Evolutionary conservation across 2,329 filamentous ascomycete genomes (phyloP).

Genomic region (Xylariaceae sp.): DNA sequence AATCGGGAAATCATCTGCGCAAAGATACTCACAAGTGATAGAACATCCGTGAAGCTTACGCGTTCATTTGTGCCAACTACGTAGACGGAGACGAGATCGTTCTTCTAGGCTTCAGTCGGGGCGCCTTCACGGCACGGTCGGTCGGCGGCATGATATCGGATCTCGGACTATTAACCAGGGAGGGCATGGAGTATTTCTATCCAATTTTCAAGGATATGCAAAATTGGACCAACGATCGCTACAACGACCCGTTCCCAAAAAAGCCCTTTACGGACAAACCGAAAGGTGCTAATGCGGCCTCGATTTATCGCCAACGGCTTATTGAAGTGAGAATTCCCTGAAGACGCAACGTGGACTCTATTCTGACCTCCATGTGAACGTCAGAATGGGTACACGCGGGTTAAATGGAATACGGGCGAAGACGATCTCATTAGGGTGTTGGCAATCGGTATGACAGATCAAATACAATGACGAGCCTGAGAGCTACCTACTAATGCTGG

Average conservation of each 20-base stretch:
- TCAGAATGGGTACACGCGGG: slow-evolving; percentile 38
- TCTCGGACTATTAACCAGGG: slow-evolving; percentile 49
- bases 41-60: slow-evolving; percentile 58
- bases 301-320: slow-evolving; percentile 43
- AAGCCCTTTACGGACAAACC: slow-evolving; percentile 48
- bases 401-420: slow-evolving; percentile 35
- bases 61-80: slow-evolving; percentile 60
- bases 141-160: slow-evolving; percentile 50
- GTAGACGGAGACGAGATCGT: slow-evolving; percentile 54
- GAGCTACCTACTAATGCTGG: slow-evolving; percentile 13
- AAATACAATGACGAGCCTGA: background rate
- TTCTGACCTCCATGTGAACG: slow-evolving; percentile 7
- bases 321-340: slow-evolving; percentile 34
- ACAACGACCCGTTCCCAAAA: slow-evolving; percentile 45
- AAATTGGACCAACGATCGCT: slow-evolving; percentile 45
- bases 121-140: slow-evolving; percentile 56
- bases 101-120: slow-evolving; percentile 54
- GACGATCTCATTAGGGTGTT: slow-evolving; percentile 45
- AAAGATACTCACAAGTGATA: slow-evolving; percentile 19
- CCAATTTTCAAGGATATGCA: slow-evolving; percentile 55
- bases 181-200: slow-evolving; percentile 52
- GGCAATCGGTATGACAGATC: slow-evolving; percentile 37
- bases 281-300: slow-evolving; percentile 40
- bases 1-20: background rate
- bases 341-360: background rate